Evolutionary conservation across 129 eudicot genomes (phyloP), one percentile per base, ranked within the genome.

Genomic region (Solidago caesia): DNA sequence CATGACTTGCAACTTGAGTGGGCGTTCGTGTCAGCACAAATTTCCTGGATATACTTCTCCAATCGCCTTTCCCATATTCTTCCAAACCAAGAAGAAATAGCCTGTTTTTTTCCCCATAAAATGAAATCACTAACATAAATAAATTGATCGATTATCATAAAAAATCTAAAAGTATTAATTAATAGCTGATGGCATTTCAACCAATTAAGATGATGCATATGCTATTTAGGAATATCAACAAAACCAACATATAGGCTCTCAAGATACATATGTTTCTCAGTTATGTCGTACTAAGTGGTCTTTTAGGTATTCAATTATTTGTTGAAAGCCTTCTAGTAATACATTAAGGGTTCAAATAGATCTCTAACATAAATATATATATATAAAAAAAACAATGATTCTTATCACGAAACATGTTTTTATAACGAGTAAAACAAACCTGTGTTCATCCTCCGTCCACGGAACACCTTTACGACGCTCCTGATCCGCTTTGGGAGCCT

Each of bases 361-460:
- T 33, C 47, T 63, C 5, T 29, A 4, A 61, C 42, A 29, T 61
- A 63, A 63, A 33, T 0, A 39, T 11, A n/a, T 53, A 53, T n/a
- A 53, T 5, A 71, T 10, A 16, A 5, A 73, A 62, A 7, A 27
- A 47, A 7, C 21, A 73, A 57, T 41, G 56, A 8, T 12, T 55
- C 27, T 13, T 39, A 51, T 7, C 47, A 42, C 15, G 21, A 43
- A 67, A 51, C 55, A 71, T 51, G n/a, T 56, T 8, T 44, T 7
- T 25, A 51, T 16, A 42, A 79, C 1, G 21, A 15, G 1, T 14
- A 41, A 13, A 51, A 64, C 69, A 10, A 75, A 85, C 96, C 90
- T 89, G 84, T 89, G 96, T 49, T 89, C 96, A 67, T 89, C 96
- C 73, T 89, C 96, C 1, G 96, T 83, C 96, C 96, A 89, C 27